Evolutionary conservation across 306 rosid species (phyloP), one percentile per base, ranked within the genome.

Genomic region (Castanea mollissima): DNA sequence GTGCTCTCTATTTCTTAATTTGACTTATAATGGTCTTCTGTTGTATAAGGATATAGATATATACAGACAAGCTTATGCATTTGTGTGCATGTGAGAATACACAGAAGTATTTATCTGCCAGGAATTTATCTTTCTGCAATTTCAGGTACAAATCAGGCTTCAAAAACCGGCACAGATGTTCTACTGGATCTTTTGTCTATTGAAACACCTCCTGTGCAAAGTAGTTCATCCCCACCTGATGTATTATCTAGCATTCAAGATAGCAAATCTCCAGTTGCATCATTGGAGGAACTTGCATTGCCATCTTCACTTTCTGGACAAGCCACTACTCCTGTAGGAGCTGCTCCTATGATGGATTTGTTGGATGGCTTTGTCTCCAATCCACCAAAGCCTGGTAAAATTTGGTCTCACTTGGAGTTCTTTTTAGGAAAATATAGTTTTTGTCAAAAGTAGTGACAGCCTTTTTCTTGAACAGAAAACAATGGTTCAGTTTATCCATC

Each of bases 101-200:
- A 78, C 5, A 71, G 56, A 6, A 21, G 18, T 27, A 57, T 2
- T 15, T n/a, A 46, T 46, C 18, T 16, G 2, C 49, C 35, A 41
- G 29, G 55, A 72, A 81, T 16, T 2, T 74, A 51, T 74, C 76
- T 54, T 70, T 73, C 32, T 60, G 46, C 29, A 18, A 80, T 78
- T 86, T 44, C 78, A 90, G 99, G 91, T 76, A 67, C 80, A 38
- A 88, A 82, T 59, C 87, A 80, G 72, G 85, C 88, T 60, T 86
- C 83, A 69, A 91, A 78, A 62, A 88, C 87, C 83, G 98, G 99
- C 71, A 89, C 90, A 7, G 84, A 91, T 81, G 92, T 84, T 78
- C 92, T 91, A 55, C 80, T 95, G 90, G 98, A 95, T 86, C 96
- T 95, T 49, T 87, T 93, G 87, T 93, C 92, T 55, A 83, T 80